Evolutionary conservation across 495 filamentous ascomycete genomes (phyloP).

Genomic region (Tricharina praecox): DNA sequence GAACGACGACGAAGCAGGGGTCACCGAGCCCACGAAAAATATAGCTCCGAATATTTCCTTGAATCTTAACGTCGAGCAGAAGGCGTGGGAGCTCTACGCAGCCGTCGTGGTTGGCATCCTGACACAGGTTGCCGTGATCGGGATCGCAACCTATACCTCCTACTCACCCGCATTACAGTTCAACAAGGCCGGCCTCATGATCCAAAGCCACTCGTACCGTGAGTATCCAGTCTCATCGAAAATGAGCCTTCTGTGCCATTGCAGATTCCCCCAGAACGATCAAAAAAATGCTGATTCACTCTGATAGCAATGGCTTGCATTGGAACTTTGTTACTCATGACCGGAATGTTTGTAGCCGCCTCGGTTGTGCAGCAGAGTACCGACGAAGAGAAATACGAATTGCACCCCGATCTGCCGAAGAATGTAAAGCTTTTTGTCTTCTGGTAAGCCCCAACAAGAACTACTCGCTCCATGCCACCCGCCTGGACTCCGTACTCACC

Average conservation of each 20-base stretch:
- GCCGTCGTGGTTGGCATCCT: slow-evolving; percentile 16
- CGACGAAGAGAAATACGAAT: slow-evolving; percentile 8
- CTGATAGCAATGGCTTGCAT: too few relatives aligned
- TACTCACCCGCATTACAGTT: not conserved
- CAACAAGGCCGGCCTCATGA: not conserved
- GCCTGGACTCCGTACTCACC: too few relatives aligned
- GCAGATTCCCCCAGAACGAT: too few relatives aligned
- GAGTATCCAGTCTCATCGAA: too few relatives aligned
- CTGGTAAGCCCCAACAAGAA: too few relatives aligned
- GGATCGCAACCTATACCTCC: slow-evolving; percentile 14
- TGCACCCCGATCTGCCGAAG: not conserved
- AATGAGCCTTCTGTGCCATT: too few relatives aligned
- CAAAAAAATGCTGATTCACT: too few relatives aligned
- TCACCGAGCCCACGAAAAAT: too few relatives aligned
- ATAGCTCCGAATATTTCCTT: slow-evolving; percentile 27
- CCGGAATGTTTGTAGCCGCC: slow-evolving; percentile 25
- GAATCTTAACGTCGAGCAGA: slow-evolving; percentile 9
- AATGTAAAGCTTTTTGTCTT: slow-evolving; percentile 4
- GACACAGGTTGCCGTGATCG: slow-evolving; percentile 19
- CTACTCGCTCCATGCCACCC: too few relatives aligned
- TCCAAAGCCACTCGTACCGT: slow-evolving; percentile 18
- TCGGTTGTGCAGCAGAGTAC: slow-evolving; percentile 25
- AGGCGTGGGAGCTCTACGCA: slow-evolving; percentile 14
- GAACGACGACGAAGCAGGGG: too few relatives aligned
- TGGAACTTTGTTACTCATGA: slow-evolving; percentile 16